Conservation (phyloP, 352 stramenopile species). For the Pythium oligandrum region DNA sequence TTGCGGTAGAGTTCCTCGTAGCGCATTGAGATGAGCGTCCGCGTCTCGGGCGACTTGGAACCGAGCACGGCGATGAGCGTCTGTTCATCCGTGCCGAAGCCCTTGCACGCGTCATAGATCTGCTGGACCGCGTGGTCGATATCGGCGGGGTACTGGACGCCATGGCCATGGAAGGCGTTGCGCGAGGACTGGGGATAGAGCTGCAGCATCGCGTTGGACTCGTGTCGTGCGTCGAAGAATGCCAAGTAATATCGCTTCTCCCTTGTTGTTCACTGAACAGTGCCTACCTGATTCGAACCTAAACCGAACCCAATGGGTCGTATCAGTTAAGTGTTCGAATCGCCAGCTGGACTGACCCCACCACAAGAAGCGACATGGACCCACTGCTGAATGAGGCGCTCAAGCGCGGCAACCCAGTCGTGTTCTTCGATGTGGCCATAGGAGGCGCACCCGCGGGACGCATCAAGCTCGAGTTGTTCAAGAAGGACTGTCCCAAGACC, state of each 20-base stretch:
- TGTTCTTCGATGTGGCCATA: conserved; percentile 95
- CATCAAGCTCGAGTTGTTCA: conserved; percentile 96
- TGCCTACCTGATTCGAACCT: too few species aligned
- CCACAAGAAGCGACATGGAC: conserved; percentile 57
- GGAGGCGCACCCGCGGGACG: conserved; percentile 82
- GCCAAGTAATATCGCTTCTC: too few species aligned
- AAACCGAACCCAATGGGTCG: too few species aligned
- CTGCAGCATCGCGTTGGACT: conserved; percentile 27
- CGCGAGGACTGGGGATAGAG: conserved; percentile 56
- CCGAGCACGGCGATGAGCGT: conserved; percentile 65
- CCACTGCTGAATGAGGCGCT: conserved; percentile 88
- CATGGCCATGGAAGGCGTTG: conserved; percentile 45
- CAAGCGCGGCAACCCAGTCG: conserved; percentile 90
- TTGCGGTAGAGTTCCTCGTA: conserved; percentile 70
- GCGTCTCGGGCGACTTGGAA: conserved; percentile 61
- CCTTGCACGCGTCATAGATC: conserved; percentile 62
- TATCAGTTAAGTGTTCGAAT: not conserved
- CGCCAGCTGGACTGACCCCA: not conserved
- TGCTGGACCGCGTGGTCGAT: conserved; percentile 65
- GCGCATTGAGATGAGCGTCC: conserved; percentile 59
- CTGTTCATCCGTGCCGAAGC: conserved; percentile 72
- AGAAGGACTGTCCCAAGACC: conserved; percentile 94
- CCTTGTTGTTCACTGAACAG: too few species aligned
- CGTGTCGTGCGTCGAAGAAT: too few species aligned
- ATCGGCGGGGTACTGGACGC: conserved; percentile 37